Base-by-base conservation (phyloP, 306 rosid genomes). In the Cucumis melo region DNA sequence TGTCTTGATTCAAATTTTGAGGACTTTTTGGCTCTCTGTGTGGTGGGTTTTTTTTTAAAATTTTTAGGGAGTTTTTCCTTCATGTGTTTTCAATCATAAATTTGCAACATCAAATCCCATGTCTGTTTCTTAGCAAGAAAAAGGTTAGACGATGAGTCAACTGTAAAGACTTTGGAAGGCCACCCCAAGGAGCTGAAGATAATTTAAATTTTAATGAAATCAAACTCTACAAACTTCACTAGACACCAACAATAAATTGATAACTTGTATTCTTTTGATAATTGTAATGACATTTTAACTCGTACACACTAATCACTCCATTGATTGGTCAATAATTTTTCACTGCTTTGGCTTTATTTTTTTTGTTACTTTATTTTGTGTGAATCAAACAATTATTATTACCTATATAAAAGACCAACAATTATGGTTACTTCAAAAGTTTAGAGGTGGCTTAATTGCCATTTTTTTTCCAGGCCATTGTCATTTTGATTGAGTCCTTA, bases 401-500 rank as follows among this genome's bases (percentile, higher is more conserved):
- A 39, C 74, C 12, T 67, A 24, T 23, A 23, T 23, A 23, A 46
- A 0, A 58, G 12, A 10, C 36, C 14, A n/a, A 58, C 34, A 23
- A 16, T 7, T 62, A 32, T 19, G 39, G 2, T 6, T 38, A 41
- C 55, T 67, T 41, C n/a, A 36, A 16, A 51, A 24, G 29, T 65
- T 38, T 65, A 34, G 17, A 32, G 17, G 46, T 24, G 44, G 17
- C 58, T 76, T 42, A 8, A 42, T 8, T 79, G 24, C 11, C 20
- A 48, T 23, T 68, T 32, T n/a, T 3, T 79, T 62, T 86, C 87
- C 76, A 94, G 99, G 99, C 88, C 80, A 83, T 92, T 83, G 79
- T 87, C 73, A 63, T 86, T 80, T 82, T 92, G 82, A 92, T 94
- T 82, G 99, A 90, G 86, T 90, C 93, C 64, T 80, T 94, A 70